Conservation (phyloP, 495 filamentous ascomycete genomes). For the Amniculicola lignicola region DNA sequence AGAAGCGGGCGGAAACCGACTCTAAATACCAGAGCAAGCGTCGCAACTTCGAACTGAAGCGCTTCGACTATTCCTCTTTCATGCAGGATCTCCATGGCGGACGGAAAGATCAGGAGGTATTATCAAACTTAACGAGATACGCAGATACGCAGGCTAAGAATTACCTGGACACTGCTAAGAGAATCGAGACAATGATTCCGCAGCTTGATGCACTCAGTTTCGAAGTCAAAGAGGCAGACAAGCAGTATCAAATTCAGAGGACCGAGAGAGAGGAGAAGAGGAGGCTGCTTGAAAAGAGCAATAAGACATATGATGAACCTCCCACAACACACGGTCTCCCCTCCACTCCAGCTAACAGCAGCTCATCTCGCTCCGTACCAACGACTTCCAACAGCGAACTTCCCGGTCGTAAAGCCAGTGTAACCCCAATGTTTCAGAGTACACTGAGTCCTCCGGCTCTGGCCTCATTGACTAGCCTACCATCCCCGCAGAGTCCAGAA, state of each 20-base stretch:
- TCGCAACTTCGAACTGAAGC: conserved; percentile 89
- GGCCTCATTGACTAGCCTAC: conserved; percentile 18
- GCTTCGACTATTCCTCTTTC: conserved; percentile 98
- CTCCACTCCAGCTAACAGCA: conserved; percentile 14
- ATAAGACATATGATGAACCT: conserved; percentile 74
- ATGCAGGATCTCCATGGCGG: conserved; percentile 98
- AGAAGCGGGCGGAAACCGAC: conserved; percentile 91
- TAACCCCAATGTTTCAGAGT: conserved; percentile 28
- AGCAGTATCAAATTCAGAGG: conserved; percentile 90
- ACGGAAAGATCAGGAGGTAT: conserved; percentile 93
- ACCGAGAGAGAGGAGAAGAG: conserved; percentile 93
- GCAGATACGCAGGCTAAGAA: conserved; percentile 84
- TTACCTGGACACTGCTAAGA: conserved; percentile 78
- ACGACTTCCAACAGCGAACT: conserved; percentile 9
- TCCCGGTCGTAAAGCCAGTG: conserved; percentile 17
- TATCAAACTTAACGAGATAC: conserved; percentile 93
- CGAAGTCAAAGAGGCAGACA: conserved; percentile 88
- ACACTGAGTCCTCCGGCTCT: conserved; percentile 23
- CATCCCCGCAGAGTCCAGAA: conserved; percentile 33
- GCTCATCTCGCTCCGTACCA: background rate
- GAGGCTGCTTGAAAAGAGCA: conserved; percentile 82
- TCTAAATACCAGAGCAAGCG: conserved; percentile 94
- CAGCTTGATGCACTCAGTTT: conserved; percentile 87
- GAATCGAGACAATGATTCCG: conserved; percentile 81
- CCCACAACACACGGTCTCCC: conserved; percentile 29